Base-by-base conservation (phyloP, 2,329 filamentous ascomycete genomes). In the Cryphonectria carpinicola region DNA sequence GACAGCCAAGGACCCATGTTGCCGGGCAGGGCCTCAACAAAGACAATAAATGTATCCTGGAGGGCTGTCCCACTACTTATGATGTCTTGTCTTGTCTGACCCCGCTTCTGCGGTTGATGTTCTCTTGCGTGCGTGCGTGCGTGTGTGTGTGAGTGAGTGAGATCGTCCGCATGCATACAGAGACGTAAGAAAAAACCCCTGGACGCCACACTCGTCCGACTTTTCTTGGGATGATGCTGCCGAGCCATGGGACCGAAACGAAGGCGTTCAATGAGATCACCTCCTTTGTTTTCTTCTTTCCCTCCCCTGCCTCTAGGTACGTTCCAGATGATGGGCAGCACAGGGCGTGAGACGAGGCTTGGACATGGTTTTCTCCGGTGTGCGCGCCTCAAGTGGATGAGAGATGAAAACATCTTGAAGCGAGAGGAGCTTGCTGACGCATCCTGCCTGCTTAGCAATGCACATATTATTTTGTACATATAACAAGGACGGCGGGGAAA, bases 291-390 rank as follows among this genome's bases (percentile, higher is more conserved):
- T 10, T 37, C 4, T 37, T 10, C 37, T 37, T 13, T 39, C 37
- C 37, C 37, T 39, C 43, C 39, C 60, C 39, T 13, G 14, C 32
- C 3, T 17, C 32, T n/a, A 22, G 19, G 5, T 46, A 22, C 32
- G 60, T 39, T 25, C 60, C 35, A 39, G 35, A 35, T 10, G 35
- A 5, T n/a, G 46, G 60, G 28, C 28, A 28, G 25, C 14, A 14
- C 10, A 35, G 22, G 37, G 25, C 13, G 43, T 64, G 25, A 64
- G 39, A 64, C 61, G 61, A 64, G 61, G 61, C 61, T n/a, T 28
- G 10, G 4, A 11, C 17, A 32, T 49, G 19, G 2, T 49, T 22
- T 49, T 17, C 37, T 17, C 19, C 6, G 37, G 61, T n/a, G 17
- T 43, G 37, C 43, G 19, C 37, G 19, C 46, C 19, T 17, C 19